Evolutionary conservation across 2,329 filamentous ascomycete genomes (phyloP), one percentile per base, ranked within the genome.

Genomic region (Diaporthe velutina): DNA sequence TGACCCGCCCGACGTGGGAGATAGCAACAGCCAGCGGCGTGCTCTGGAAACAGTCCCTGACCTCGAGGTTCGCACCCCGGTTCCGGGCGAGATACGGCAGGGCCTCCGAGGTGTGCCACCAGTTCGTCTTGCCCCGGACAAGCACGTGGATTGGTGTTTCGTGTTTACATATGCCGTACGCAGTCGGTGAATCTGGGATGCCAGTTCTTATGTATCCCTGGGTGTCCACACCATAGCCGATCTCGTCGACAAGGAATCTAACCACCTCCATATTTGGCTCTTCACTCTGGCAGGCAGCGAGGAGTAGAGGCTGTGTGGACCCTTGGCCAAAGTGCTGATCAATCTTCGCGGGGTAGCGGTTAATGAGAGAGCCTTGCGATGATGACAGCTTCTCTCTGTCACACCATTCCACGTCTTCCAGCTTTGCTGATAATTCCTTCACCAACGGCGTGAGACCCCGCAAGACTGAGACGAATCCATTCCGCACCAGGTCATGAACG

Each of bases 191-290:
- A 9, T 35, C 15, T 38, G 30, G 55, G 42, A 71, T 8, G 2
- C 2, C 12, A 1, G 35, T 28, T 30, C 61, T 66, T 0, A 66
- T 5, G n/a, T 71, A 64, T 45, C 70, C 70, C 55, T 71, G 70
- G 30, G n/a, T 3, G n/a, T 71, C 19, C 5, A 71, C 42, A 28
- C 25, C 30, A 22, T 55, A 71, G 4, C 22, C 22, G 6, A 71
- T 35, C 9, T 71, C 54, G 33, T 71, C 70, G n/a, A 71, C 70
- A 38, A 71, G 55, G 25, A 71, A 71, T 54, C n/a, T 71, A 4
- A 61, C n/a, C 8, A 48, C 12, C 5, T 61, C 70, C 40, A 71
- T 57, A 58, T 71, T 71, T 12, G 70, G 70, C 42, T 28, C 22
- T 48, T 71, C 55, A 13, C 13, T 61, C 25, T n/a, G 55, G 17